Base-by-base conservation (phyloP, 2,329 filamentous ascomycete genomes). In the Colletotrichum lini region DNA sequence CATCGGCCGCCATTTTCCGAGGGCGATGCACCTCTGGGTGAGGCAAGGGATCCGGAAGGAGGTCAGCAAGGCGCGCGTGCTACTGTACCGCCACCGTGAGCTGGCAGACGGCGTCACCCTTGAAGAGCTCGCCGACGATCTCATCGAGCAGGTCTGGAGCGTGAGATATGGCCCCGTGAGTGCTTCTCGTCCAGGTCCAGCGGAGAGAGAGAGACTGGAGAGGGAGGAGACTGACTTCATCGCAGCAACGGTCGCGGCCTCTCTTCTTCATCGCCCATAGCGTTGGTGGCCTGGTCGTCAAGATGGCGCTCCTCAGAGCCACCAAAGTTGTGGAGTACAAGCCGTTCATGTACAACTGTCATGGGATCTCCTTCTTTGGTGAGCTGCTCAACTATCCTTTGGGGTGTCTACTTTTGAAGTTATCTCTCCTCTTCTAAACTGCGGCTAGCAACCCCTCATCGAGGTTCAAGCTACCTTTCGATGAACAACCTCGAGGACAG, bases 351-450 rank as follows among this genome's bases (percentile, higher is more conserved):
- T 84, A 84, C 53, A 86, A 88, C 73, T 91, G 88, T 66, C 88
- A 91, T 72, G 89, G 89, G 0, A 85, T 90, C 57, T 88, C 87
- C 0, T 91, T 91, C 73, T 88, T 90, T 76, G 84, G 88, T 89
- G 73, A 80, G 83, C 72, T 40, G 26, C 26, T 26, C 1, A 9
- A 8, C 9, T 10, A 3, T 38, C 9, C 3, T 23, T 52, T 15
- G 53, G 3, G 45, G 2, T 10, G 42, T 38, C 30, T 10, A 15
- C 4, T 8, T 42, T 42, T 45, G 7, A 1, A 12, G 26, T 18
- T 23, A 16, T 16, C 1, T 30, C 6, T 8, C n/a, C n/a, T 16
- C 9, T 73, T 78, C 26, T 26, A 26, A 67, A 77, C 59, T 18
- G 44, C 9, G 58, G 2, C 18, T 65, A 89, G 87, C 84, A 21